Evolutionary conservation across 23 red algal genomes (phyloP).

Genomic region (Pyropia haitanensis): DNA sequence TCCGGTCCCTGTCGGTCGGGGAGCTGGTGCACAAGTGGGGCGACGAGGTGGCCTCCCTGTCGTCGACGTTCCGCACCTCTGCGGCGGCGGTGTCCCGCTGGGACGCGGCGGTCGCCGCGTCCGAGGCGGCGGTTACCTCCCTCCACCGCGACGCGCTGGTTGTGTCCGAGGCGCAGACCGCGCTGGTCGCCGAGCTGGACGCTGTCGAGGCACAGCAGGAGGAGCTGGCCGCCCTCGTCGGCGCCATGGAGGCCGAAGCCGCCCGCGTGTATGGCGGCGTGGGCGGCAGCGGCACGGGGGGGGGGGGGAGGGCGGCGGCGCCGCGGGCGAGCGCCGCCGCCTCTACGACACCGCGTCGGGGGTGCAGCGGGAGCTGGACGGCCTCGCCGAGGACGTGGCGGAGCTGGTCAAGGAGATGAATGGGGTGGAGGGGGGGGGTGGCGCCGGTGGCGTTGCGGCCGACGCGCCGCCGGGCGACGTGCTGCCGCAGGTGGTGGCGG

Average conservation of each 20-base stretch:
- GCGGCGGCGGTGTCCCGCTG: slow-evolving; percentile 60
- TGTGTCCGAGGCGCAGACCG: slow-evolving; percentile 32
- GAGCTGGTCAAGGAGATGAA: slow-evolving; percentile 72
- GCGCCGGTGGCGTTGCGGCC: background rate
- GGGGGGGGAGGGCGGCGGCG: too few species aligned
- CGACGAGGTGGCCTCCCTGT: slow-evolving; percentile 61
- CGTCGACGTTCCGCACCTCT: slow-evolving; percentile 36
- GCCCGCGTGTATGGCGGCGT: too few species aligned
- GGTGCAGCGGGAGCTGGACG: slow-evolving; percentile 42
- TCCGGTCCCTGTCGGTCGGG: slow-evolving; percentile 58
- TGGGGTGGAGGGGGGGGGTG: slow-evolving; percentile 10
- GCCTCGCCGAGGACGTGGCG: slow-evolving; percentile 41
- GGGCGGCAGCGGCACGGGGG: too few species aligned
- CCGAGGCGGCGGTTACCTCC: slow-evolving; percentile 41
- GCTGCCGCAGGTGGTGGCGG: slow-evolving; percentile 64
- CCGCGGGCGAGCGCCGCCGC: too few species aligned
- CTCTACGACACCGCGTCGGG: slow-evolving; percentile 1
- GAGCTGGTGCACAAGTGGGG: slow-evolving; percentile 85
- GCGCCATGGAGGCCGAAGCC: slow-evolving; percentile 45
- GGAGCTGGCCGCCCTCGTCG: slow-evolving; percentile 50
- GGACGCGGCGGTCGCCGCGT: slow-evolving; percentile 63
- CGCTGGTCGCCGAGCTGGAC: slow-evolving; percentile 65
- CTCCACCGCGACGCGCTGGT: slow-evolving; percentile 33
- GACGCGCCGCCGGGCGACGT: slow-evolving; percentile 14
- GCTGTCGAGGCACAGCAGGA: slow-evolving; percentile 61